Evolutionary conservation across 139 green algal genomes (phyloP), one percentile per base, ranked within the genome.

Genomic region (Closterium sp.): DNA sequence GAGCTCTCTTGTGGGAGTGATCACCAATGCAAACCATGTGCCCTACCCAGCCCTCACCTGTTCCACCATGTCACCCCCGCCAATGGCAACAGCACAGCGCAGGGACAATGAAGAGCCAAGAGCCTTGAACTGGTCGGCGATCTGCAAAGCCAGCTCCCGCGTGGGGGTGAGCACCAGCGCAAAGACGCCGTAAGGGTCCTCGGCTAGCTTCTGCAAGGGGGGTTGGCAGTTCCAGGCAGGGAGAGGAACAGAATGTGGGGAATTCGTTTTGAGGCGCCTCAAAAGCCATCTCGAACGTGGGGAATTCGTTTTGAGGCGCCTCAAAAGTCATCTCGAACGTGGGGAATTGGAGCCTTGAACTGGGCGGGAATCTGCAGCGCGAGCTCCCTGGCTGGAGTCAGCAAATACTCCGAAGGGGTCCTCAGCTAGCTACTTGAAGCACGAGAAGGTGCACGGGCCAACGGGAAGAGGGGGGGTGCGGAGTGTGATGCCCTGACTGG

Each of bases 1-100:
- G n/a, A 99, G 95, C 95, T 99, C 98, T 91, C 97, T 95, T 2
- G 98, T 99, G 36, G 98, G 98, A 1, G 97, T 98, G 0, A 99
- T 95, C 4, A 98, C 96, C 4, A 99, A 91, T 0, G 96, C 96
- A 92, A 97, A n/a, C n/a, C n/a, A n/a, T n/a, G n/a, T n/a, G n/a
- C n/a, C n/a, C n/a, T n/a, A n/a, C n/a, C n/a, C n/a, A n/a, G n/a
- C n/a, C n/a, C n/a, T n/a, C n/a, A n/a, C n/a, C n/a, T n/a, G n/a
- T n/a, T n/a, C 33, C 31, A 96, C 94, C 95, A 97, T 96, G 89
- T 99, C 97, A 91, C 99, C 92, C 2, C 98, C 97, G 25, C 98
- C 98, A 35, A 99, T 95, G 9, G 99, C 92, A 3, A 99, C 97
- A 9, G 84, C 64, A n/a, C 97, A 94, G 90, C 96, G 93, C 88